Evolutionary conservation across 2,329 filamentous ascomycete species (phyloP), one percentile per base, ranked within the genome.

Genomic region (Ophiostoma sp.): DNA sequence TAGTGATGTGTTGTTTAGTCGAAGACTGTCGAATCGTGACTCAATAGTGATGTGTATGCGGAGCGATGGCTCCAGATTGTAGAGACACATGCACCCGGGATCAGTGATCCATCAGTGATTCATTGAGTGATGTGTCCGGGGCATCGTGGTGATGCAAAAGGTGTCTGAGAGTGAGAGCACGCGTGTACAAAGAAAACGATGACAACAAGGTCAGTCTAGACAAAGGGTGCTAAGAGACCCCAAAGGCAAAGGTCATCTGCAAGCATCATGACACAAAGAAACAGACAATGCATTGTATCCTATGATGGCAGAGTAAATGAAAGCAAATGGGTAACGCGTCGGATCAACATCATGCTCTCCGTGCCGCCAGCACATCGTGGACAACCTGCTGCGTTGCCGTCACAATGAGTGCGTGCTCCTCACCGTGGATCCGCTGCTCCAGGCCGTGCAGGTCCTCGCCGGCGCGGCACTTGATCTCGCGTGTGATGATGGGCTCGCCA

Each of bases 381-480:
- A 76, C 79, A 7, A 84, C 79, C 73, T 81, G 78, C 1, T 80
- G 78, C 4, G 89, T 88, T 1, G 91, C 93, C 74, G 91, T 85
- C 41, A 96, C 88, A 73, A 97, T 92, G 72, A 93, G 79, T 71
- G 84, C 82, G 80, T 94, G 92, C 81, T 97, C 93, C 42, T 87
- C 82, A 27, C 78, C 78, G 77, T 97, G 92, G 71, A 97, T 90
- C 75, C 87, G 87, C 74, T 85, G 80, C 78, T 92, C 84, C 41
- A 97, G 81, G 65, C 84, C 83, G 45, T 87, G 83, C 68, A 94
- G 74, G 38, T 81, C 82, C 74, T 92, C 88, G 47, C 86, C 87
- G 64, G 85, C 81, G 69, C 84, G 83, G 72, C 84, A 87, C 68
- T 86, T 82, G 38, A 97, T 85, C 78, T 93, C 89, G 72, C 83